phyloP scores from a whole-genome alignment of 371 early-diverging fungal species.

The Syncephalastrum contaminatum region DNA sequence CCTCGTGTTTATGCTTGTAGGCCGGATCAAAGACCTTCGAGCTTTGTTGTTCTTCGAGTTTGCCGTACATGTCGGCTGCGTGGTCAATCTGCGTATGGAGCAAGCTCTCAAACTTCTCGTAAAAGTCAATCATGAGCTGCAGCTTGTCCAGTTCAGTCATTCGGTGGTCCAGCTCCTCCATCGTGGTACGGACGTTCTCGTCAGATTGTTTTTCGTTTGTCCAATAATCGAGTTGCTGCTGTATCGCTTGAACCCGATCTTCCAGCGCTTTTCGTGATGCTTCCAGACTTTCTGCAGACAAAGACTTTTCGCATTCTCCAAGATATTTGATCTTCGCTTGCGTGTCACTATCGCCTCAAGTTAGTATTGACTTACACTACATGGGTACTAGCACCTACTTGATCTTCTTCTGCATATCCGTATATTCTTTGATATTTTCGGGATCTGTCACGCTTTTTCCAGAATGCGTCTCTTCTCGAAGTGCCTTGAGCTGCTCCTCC shows the following conservation, averaged over 20 bases:
- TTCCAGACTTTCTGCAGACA: not conserved
- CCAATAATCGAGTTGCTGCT: conserved; percentile 10
- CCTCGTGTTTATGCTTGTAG: conserved; percentile 74
- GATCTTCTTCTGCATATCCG: conserved; percentile 1
- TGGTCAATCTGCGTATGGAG: conserved; percentile 79
- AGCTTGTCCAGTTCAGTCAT: conserved; percentile 12
- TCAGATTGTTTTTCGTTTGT: not conserved
- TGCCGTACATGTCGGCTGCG: conserved; percentile 74
- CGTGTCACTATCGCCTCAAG: not conserved
- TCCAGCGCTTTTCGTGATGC: not conserved
- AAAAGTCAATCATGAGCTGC: conserved; percentile 20
- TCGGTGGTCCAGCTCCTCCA: conserved; percentile 13
- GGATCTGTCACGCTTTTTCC: too few species aligned
- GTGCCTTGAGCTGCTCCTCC: too few species aligned
- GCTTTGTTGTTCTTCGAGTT: conserved; percentile 80
- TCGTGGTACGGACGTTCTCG: conserved; percentile 12
- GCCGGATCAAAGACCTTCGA: conserved; percentile 70
- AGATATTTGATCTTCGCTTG: not conserved
- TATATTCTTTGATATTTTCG: not conserved
- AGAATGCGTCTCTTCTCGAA: too few species aligned
- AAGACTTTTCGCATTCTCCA: not conserved
- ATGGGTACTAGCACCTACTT: not conserved
- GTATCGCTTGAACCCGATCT: not conserved
- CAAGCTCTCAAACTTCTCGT: conserved; percentile 44
- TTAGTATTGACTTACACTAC: too few species aligned